Percentiles rank a stretch among this genome's conserved stretches.
These are phyloP conservation scores for Clavispora fructus DNA, from an alignment of 805 yeast genomes.

Conservation along the genomic window DNA sequence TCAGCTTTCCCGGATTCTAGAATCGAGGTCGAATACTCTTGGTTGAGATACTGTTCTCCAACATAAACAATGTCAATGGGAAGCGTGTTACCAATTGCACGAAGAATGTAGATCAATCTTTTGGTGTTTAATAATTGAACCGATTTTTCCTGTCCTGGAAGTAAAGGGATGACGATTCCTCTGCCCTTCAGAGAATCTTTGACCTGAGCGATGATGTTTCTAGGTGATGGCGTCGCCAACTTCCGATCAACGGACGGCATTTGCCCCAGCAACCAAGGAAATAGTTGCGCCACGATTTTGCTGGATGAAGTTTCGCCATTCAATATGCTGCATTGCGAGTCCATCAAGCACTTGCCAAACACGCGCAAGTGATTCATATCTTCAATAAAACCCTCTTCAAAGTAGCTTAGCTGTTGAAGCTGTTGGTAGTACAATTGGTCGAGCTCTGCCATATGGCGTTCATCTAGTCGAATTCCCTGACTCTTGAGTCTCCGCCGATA, in stretches of 20 bases:
- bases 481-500: conserved; percentile 11
- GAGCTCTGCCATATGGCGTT: conserved; percentile 10
- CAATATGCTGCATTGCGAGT: conserved; percentile 6
- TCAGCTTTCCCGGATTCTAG: conserved; percentile 1
- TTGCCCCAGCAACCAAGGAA: conserved; percentile 28
- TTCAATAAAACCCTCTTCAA: conserved; percentile 15
- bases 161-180: conserved; percentile 30
- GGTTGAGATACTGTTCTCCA: conserved; percentile 6
- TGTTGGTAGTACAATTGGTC: conserved; percentile 6
- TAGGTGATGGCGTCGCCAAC: not conserved
- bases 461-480: conserved; percentile 9
- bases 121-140: conserved; percentile 15
- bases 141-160: conserved; percentile 11
- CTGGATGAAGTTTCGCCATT: not conserved
- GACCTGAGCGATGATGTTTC: conserved; percentile 1
- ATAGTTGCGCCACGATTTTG: conserved; percentile 13
- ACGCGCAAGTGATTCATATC: conserved; percentile 19
- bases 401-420: conserved; percentile 4
- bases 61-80: conserved; percentile 26
- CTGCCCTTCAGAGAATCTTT: conserved; percentile 15
- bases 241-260: conserved; percentile 17
- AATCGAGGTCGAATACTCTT: conserved; percentile 9
- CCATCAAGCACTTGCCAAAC: conserved; percentile 23
- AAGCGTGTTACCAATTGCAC: conserved; percentile 21
- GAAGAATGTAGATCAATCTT: conserved; percentile 20